Base-by-base conservation (phyloP, 2,329 filamentous ascomycete species). In the Fusarium chlamydosporum region DNA sequence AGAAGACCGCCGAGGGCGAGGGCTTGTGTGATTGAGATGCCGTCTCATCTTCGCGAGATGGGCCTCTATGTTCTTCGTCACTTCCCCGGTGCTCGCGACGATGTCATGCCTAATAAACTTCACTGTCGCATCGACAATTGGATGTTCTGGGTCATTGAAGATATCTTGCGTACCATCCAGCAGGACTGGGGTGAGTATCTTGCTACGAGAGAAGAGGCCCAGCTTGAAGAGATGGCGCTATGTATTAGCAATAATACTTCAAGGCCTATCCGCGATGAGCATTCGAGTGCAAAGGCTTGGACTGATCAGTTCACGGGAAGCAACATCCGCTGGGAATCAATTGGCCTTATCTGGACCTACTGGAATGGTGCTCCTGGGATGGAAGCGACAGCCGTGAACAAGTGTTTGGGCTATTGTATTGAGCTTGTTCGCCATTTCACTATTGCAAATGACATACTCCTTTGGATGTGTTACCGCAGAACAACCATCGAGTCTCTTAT, bases 251-350 rank as follows among this genome's bases (percentile, higher is more conserved):
- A 69, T 26, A 83, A 83, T 43, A 82, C 81, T 0, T 67, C 76
- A 0, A 74, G 71, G 8, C 76, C 78, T 1, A 74, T 82, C 11
- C 65, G 65, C 0, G 80, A 83, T 15, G 72, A 79, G 0, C 75
- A 79, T 10, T 61, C 74, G 0, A 74, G 77, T n/a, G 66, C 78
- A 0, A 65, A 77, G 5, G 70, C 70, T n/a, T 84, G 81, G 81
- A 67, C 79, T 1, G 72, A 68, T 3, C 79, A 82, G 35, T 81
- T 84, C 47, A 75, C 74, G 0, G 81, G 81, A 0, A 61, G 64
- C 0, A 78, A 78, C 16, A 70, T 82, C 20, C 76, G 82, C 1
- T 84, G 82, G 82, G 82, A 84, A 53, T 78, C 79, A 0, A 55
- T 84, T 2, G 82, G 81, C 0, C 53, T 83, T 12, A 67, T 82